Conservation (phyloP, 2,329 filamentous ascomycete species). For the Aureobasidium sp. region DNA sequence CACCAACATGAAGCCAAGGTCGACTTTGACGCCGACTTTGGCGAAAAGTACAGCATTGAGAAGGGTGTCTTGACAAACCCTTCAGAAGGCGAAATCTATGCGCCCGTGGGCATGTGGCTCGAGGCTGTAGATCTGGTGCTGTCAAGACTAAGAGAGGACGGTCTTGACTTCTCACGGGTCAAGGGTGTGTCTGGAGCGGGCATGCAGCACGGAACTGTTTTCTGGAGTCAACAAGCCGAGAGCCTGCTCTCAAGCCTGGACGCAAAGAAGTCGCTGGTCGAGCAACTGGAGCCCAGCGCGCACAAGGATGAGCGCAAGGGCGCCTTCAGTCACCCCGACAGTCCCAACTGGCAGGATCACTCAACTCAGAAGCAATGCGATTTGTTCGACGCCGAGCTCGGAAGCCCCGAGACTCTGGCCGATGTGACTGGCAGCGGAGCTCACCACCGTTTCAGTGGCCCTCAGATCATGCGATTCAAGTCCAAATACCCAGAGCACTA, state of each 20-base stretch:
- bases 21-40: constrained; percentile 86
- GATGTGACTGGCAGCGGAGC: constrained; percentile 81
- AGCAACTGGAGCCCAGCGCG: constrained; percentile 51
- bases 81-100: constrained; percentile 78
- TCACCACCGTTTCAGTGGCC: constrained; percentile 96
- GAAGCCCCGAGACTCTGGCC: constrained; percentile 59
- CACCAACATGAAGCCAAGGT: constrained; percentile 80
- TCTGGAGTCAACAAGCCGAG: constrained; percentile 70
- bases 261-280: constrained; percentile 51
- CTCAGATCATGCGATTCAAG: constrained; percentile 85
- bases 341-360: constrained; percentile 96
- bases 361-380: constrained; percentile 91
- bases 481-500: constrained; percentile 75
- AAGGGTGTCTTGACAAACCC: constrained; percentile 85
- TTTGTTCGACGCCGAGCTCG: constrained; percentile 67
- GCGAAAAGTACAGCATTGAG: constrained; percentile 53
- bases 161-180: constrained; percentile 64
- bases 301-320: constrained; percentile 33
- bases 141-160: constrained; percentile 56
- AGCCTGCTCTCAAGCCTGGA: constrained; percentile 53
- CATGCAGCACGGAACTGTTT: constrained; percentile 96
- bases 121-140: constrained; percentile 86
- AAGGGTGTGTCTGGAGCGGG: constrained; percentile 82
- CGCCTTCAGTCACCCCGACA: constrained; percentile 75
- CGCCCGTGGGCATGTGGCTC: constrained; percentile 88